Evolutionary conservation across 1,284 basidiomycete species (phyloP), one percentile per base, ranked within the genome.

Genomic region (Calocybe gambosa): DNA sequence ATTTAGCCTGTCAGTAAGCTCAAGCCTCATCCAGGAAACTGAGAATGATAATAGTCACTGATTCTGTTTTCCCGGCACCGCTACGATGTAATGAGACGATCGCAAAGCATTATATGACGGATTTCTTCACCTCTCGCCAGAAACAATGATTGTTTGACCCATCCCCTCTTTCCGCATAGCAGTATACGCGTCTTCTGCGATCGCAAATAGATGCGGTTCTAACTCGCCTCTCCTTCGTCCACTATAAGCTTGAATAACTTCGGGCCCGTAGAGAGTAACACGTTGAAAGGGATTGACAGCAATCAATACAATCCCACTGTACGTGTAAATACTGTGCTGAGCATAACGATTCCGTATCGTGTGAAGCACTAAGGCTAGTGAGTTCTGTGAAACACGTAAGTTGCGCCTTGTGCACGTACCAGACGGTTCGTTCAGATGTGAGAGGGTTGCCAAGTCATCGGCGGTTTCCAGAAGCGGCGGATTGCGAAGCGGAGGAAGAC

Each of bases 41-140:
- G 42, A 15, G 8, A 44, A 26, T 21, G 21, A 47, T 43, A 33
- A 36, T 28, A 39, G 82, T 63, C 57, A 88, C 91, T 36, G 94
- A 97, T 68, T 99, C 96, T 0, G 96, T 99, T 75, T 99, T 99
- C 47, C 96, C 96, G 42, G 96, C 96, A 69, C 96, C 96, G 77
- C 91, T 94, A 52, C 45, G 33, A 42, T 37, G 34, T 16, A 23
- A 35, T 47, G 35, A 44, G 50, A 34, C 29, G 13, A 21, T n/a
- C 18, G 1, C 15, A 16, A 34, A 16, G 12, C 21, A 28, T 16
- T n/a, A 18, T 3, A 47, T 29, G 28, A 19, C 29, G 31, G 38
- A 45, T 41, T 43, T 46, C 34, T 42, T 16, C 61, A 93, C 91
- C 91, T 95, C 70, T 99, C 96, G 59, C 96, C 96, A 42, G 92